phyloP scores from a whole-genome alignment of 1,139 yeast species.

The Geotrichum macrosporum region DNA sequence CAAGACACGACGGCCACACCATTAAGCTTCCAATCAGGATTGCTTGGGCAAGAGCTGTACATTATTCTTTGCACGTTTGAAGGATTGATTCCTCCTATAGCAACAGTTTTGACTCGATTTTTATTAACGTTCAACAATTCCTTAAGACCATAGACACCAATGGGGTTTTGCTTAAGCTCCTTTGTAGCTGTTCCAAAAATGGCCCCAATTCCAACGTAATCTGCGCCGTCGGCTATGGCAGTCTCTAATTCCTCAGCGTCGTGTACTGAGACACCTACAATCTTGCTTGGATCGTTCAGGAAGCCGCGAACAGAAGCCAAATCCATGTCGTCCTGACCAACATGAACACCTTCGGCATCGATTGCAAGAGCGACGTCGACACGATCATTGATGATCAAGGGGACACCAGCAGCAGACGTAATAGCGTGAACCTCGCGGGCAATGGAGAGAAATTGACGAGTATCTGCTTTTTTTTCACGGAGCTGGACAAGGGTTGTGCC shows the following conservation, averaged over 20 bases:
- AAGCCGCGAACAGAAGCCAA: slow-evolving; percentile 51
- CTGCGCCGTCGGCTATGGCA: slow-evolving; percentile 53
- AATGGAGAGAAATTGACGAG: slow-evolving; percentile 59
- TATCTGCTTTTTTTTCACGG: slow-evolving; percentile 71
- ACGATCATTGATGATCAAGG: slow-evolving; percentile 81
- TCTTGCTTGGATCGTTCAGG: slow-evolving; percentile 66
- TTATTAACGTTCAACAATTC: slow-evolving; percentile 45
- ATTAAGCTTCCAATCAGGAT: slow-evolving; percentile 46
- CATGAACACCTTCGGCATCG: slow-evolving; percentile 89
- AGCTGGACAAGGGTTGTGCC: slow-evolving; percentile 83
- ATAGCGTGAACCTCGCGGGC: slow-evolving; percentile 60
- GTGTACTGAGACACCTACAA: slow-evolving; percentile 76
- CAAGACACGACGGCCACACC: slow-evolving; percentile 88
- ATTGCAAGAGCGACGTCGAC: slow-evolving; percentile 86
- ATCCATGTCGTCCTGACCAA: slow-evolving; percentile 88
- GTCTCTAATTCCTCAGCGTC: slow-evolving; percentile 50
- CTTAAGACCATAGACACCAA: slow-evolving; percentile 67
- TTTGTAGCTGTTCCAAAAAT: slow-evolving; percentile 74
- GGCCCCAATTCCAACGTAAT: slow-evolving; percentile 85
- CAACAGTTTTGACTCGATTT: slow-evolving; percentile 52
- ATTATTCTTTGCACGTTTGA: slow-evolving; percentile 56
- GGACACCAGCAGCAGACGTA: slow-evolving; percentile 58
- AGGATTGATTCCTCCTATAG: slow-evolving; percentile 82
- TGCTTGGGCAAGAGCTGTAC: slow-evolving; percentile 47
- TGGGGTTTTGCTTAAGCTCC: slow-evolving; percentile 47